These are phyloP conservation scores for Rhizopus stolonifer DNA, from an alignment of 371 early-diverging fungal genomes.

Conservation along the genomic window DNA sequence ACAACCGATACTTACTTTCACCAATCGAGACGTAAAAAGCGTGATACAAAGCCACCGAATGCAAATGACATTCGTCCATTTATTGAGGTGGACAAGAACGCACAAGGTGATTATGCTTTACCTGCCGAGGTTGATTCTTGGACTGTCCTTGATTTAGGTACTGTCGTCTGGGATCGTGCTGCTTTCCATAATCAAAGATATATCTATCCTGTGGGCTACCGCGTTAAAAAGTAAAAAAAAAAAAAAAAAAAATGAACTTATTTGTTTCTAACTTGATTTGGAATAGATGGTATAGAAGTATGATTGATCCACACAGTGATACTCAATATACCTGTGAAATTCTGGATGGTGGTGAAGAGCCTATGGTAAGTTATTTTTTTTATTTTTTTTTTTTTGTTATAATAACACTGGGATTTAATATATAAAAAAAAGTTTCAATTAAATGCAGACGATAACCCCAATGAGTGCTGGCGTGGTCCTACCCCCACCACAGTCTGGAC, in stretches of 20 bases:
- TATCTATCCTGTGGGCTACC: constrained; percentile 91
- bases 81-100: constrained; percentile 57
- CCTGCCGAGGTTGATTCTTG: constrained; percentile 80
- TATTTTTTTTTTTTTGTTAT: no score
- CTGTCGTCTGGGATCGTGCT: constrained; percentile 71
- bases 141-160: constrained; percentile 70
- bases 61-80: constrained; percentile 37
- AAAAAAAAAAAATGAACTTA: no score
- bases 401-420: no score
- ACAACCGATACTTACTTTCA: constrained; percentile 36
- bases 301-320: constrained; percentile 61
- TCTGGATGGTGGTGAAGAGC: constrained; percentile 77
- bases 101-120: constrained; percentile 65
- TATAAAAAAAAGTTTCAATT: constrained; percentile 34
- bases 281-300: constrained; percentile 67
- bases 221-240: constrained; percentile 51
- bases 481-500: constrained; percentile 47
- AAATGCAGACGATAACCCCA: constrained; percentile 39
- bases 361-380: constrained; percentile 37
- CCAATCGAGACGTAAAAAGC: constrained; percentile 38
- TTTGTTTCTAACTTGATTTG: neutral
- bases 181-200: constrained; percentile 87
- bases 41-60: constrained; percentile 45
- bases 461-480: constrained; percentile 38
- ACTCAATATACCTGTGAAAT: constrained; percentile 76